These are phyloP conservation scores for Solanum hybrid DNA, from an alignment of 305 asterid genomes.

Conservation along the genomic window DNA sequence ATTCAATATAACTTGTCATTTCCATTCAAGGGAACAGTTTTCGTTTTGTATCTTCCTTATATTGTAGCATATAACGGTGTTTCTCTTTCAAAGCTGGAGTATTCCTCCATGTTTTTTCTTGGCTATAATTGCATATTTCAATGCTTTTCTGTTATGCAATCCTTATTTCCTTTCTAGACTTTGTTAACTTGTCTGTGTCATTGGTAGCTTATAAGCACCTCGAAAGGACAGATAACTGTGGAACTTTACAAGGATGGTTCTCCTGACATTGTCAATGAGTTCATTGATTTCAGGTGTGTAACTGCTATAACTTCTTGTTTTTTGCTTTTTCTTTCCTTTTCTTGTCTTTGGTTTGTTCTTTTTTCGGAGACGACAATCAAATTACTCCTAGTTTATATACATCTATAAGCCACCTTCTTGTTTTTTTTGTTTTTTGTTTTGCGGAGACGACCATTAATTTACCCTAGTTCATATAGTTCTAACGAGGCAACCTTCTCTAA, in stretches of 20 bases:
- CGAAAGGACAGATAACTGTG: slow-evolving; percentile 72
- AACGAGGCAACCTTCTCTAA: neutral
- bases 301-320: neutral
- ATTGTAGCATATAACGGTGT: neutral
- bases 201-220: slow-evolving; percentile 61
- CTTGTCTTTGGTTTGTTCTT: neutral
- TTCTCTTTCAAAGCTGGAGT: neutral
- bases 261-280: slow-evolving; percentile 60
- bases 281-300: slow-evolving; percentile 58
- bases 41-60: neutral
- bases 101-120: neutral
- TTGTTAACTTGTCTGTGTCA: slow-evolving; percentile 1
- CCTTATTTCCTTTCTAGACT: neutral
- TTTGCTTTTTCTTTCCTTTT: neutral
- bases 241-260: slow-evolving; percentile 87
- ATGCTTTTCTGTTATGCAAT: neutral
- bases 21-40: neutral
- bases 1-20: neutral
- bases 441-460: neutral
- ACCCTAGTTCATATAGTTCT: neutral
- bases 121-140: neutral
- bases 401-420: neutral
- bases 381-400: neutral
- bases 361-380: neutral
- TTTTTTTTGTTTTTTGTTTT: neutral